phyloP scores from a whole-genome alignment of 768 basidiomycete genomes.

The Tricholoma sp. region DNA sequence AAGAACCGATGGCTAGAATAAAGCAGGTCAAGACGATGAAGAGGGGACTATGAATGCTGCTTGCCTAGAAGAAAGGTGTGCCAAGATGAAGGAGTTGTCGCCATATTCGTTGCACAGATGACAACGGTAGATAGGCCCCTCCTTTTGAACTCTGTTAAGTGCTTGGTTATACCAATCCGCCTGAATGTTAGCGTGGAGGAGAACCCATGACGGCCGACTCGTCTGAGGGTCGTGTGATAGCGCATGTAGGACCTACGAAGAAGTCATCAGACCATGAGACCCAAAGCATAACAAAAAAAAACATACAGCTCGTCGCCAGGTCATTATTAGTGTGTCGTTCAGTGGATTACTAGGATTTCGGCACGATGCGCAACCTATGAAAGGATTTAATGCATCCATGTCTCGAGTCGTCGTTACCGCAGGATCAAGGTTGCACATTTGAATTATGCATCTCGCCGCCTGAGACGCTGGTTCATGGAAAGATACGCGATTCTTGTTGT shows the following conservation, averaged over 20 bases:
- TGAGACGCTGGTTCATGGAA: constrained; percentile 17
- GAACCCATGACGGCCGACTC: constrained; percentile 7
- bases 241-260: constrained; percentile 11
- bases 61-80: neutral
- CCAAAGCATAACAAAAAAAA: constrained; percentile 8
- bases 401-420: constrained; percentile 15
- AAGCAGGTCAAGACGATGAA: neutral
- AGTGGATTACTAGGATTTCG: constrained; percentile 2
- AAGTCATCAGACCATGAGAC: constrained; percentile 1
- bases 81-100: neutral
- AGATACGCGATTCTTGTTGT: constrained; percentile 11
- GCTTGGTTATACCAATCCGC: neutral
- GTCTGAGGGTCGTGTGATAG: constrained; percentile 8
- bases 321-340: constrained; percentile 17
- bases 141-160: constrained; percentile 5
- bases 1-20: neutral
- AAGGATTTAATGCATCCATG: constrained; percentile 20
- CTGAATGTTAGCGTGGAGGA: neutral
- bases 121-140: constrained; percentile 14
- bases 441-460: constrained; percentile 13
- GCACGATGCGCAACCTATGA: constrained; percentile 23
- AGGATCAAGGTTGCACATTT: constrained; percentile 19
- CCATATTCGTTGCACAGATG: constrained; percentile 8
- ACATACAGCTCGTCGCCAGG: constrained; percentile 19
- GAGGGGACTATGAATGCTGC: neutral